These are phyloP conservation scores for Cercospora brassicicola DNA, from an alignment of 2,329 filamentous ascomycete genomes.

Conservation along the genomic window DNA sequence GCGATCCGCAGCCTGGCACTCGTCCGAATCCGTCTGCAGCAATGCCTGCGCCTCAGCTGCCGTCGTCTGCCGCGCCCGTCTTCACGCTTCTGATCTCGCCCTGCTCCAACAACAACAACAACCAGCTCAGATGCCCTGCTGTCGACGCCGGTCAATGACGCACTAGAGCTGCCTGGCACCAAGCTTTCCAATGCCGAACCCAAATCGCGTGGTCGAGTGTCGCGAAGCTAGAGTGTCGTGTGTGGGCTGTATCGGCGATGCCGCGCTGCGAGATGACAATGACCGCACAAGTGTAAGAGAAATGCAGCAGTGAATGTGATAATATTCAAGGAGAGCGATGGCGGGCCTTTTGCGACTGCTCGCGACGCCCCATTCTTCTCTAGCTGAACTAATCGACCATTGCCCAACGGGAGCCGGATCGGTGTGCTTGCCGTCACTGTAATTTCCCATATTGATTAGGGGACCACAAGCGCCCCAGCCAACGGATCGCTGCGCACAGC, in stretches of 20 bases:
- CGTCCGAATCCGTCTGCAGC: neutral
- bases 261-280: neutral
- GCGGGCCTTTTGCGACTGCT: neutral
- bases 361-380: neutral
- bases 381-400: neutral
- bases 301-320: neutral
- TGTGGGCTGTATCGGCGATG: neutral
- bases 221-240: neutral
- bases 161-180: neutral
- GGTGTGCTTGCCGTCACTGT: slow-evolving; percentile 2
- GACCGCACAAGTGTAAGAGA: neutral
- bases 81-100: neutral
- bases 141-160: slow-evolving; percentile 6
- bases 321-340: neutral
- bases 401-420: neutral
- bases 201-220: neutral
- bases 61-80: neutral
- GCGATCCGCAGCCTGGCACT: slow-evolving; percentile 7
- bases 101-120: neutral
- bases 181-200: slow-evolving; percentile 5
- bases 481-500: slow-evolving; percentile 2
- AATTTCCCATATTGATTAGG: slow-evolving; percentile 9
- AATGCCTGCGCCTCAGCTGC: neutral
- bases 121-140: neutral
- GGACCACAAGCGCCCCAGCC: slow-evolving; percentile 3